phyloP scores from a whole-genome alignment of 257 asterid genomes.

The Fraxinus quadrangulata region DNA sequence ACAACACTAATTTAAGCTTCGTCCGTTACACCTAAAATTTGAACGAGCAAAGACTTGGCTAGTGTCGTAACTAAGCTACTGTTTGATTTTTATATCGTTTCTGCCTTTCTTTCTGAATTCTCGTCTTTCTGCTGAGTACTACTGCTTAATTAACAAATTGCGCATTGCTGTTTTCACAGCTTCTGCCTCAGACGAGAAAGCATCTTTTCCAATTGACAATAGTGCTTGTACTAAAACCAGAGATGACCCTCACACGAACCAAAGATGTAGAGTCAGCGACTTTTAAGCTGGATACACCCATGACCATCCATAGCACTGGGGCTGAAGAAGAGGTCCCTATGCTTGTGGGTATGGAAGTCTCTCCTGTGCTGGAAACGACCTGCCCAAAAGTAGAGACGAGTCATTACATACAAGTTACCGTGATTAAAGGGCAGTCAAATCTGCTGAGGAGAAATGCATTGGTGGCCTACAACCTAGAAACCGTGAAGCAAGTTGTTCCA shows the following conservation, averaged over 20 bases:
- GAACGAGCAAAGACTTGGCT: too few relatives aligned
- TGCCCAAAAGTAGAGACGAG: slow-evolving; percentile 15
- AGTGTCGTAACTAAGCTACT: slow-evolving; percentile 9
- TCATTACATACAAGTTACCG: background rate
- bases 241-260: slow-evolving; percentile 62
- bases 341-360: slow-evolving; percentile 77
- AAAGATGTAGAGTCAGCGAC: slow-evolving; percentile 39
- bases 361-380: slow-evolving; percentile 64
- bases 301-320: slow-evolving; percentile 78
- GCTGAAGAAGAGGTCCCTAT: slow-evolving; percentile 46
- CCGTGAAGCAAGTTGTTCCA: background rate
- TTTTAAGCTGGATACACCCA: slow-evolving; percentile 67
- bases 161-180: slow-evolving; percentile 81
- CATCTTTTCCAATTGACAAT: slow-evolving; percentile 56
- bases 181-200: slow-evolving; percentile 63
- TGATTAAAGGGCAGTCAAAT: background rate
- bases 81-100: slow-evolving; percentile 59
- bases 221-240: slow-evolving; percentile 42
- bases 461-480: too few relatives aligned
- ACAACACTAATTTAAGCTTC: too few relatives aligned
- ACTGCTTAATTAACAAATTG: slow-evolving; percentile 84
- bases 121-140: slow-evolving; percentile 67
- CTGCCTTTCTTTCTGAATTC: slow-evolving; percentile 75
- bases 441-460: too few relatives aligned
- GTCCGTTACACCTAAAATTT: too few relatives aligned